Evolutionary conservation across 2,329 filamentous ascomycete genomes (phyloP), one percentile per base, ranked within the genome.

Genomic region (Fusarium tanahbumbuense): DNA sequence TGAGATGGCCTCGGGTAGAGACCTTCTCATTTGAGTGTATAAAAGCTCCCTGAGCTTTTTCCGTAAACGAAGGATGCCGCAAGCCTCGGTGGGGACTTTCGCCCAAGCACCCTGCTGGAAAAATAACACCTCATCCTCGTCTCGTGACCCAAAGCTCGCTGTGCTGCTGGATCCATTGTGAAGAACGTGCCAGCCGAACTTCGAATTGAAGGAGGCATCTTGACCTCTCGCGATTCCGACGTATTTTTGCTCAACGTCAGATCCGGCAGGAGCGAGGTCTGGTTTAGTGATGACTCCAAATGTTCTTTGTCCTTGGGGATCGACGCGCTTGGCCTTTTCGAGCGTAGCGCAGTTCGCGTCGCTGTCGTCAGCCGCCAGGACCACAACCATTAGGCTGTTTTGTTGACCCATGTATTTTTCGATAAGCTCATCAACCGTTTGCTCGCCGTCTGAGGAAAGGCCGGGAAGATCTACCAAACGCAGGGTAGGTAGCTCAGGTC

Each of bases 1-100:
- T 25, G 65, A 65, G 18, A 74, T 71, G 16, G 70, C 78, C 28
- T 64, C 54, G 0, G 69, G 79, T 58, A 67, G 64, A 37, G 53
- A 81, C 25, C 70, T 67, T 47, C 73, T 70, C 46, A 78, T 75
- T 10, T 78, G 77, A 5, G 68, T 52, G 8, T 77, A 74, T 9
- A 82, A 45, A 0, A 81, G 63, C 0, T 32, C 67, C 44, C 79
- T 81, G 6, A 83, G 75, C 11, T 79, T 80, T 44, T 56, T 72
- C 8, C 81, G 74, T 0, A 83, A 73, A 5, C 60, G 75, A 1
- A 72, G 71, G 20, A 82, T 75, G 1, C 81, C 81, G 2, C 72
- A 67, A 18, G 75, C 49, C 0, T 81, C 15, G 75, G 77, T 6
- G 78, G 44, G 44, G 23, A 46, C 13, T 23, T 23, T 13, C 13